These are phyloP conservation scores for Viridothelium virens DNA, from an alignment of 495 filamentous ascomycete species.

Conservation along the genomic window DNA sequence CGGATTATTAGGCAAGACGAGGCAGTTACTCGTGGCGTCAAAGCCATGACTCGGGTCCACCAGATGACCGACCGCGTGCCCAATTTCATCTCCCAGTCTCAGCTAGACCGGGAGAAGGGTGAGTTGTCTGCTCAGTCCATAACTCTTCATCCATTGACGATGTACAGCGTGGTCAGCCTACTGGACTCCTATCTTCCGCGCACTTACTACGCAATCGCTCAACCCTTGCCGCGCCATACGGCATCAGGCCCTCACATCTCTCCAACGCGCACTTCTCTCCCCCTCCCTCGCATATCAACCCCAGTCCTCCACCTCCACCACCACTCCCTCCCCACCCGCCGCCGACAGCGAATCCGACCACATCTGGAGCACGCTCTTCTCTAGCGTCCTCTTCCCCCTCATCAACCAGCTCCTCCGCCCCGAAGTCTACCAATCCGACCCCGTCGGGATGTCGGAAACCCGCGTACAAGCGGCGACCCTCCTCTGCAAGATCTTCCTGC, in stretches of 20 bases:
- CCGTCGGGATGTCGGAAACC: slow-evolving; percentile 90
- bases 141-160: slow-evolving; percentile 19
- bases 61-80: slow-evolving; percentile 74
- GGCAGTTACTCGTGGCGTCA: slow-evolving; percentile 66
- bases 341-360: slow-evolving; percentile 46
- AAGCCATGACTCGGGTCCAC: slow-evolving; percentile 71
- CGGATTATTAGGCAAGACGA: slow-evolving; percentile 55
- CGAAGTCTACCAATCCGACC: slow-evolving; percentile 88
- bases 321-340: not conserved
- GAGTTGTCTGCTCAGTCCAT: slow-evolving; percentile 3
- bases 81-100: slow-evolving; percentile 79
- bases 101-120: slow-evolving; percentile 83
- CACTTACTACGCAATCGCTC: slow-evolving; percentile 78
- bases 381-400: slow-evolving; percentile 91
- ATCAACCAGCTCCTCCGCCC: slow-evolving; percentile 84
- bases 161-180: slow-evolving; percentile 85
- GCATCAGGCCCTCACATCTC: slow-evolving; percentile 73
- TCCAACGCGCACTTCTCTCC: slow-evolving; percentile 81
- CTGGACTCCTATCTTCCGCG: slow-evolving; percentile 90
- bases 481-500: slow-evolving; percentile 90
- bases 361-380: slow-evolving; percentile 89
- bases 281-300: slow-evolving; percentile 65
- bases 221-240: slow-evolving; percentile 94
- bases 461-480: slow-evolving; percentile 85
- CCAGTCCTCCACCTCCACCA: slow-evolving; percentile 31